Evolutionary conservation across 2,329 filamentous ascomycete species (phyloP).

Genomic region (Aspergillus novofumigatus): DNA sequence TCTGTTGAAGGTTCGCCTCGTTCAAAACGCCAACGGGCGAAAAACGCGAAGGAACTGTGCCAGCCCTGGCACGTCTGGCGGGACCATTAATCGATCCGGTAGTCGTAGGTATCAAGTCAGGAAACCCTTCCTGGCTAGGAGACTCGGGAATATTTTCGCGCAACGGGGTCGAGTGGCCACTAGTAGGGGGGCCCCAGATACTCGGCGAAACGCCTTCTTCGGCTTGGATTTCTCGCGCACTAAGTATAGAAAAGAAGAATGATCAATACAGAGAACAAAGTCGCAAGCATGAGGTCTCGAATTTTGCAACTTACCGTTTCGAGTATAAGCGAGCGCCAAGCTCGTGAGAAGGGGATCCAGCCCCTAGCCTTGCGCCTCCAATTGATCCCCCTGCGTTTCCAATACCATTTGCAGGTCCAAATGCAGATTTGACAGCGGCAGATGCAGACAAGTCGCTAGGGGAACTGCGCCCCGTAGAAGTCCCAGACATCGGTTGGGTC

Average conservation of each 20-base stretch:
- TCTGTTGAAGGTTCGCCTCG: constrained; percentile 51
- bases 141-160: constrained; percentile 98
- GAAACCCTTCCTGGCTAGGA: constrained; percentile 85
- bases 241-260: constrained; percentile 36
- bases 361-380: constrained; percentile 67
- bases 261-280: constrained; percentile 6
- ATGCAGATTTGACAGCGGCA: constrained; percentile 65
- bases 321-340: constrained; percentile 77
- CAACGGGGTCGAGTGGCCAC: constrained; percentile 90
- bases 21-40: constrained; percentile 68
- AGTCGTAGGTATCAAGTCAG: constrained; percentile 74
- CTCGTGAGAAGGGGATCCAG: constrained; percentile 95
- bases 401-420: constrained; percentile 63
- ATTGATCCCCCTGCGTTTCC: constrained; percentile 49
- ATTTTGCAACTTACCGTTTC: constrained; percentile 67
- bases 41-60: constrained; percentile 93
- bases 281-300: background rate
- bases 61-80: constrained; percentile 78
- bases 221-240: constrained; percentile 92
- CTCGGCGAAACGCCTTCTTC: constrained; percentile 80
- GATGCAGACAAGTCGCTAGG: constrained; percentile 69
- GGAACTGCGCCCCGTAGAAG: constrained; percentile 75
- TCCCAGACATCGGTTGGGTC: constrained; percentile 67
- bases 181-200: constrained; percentile 92
- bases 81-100: constrained; percentile 61